Conservation (phyloP, 139 green algal species). For the Haematococcus lacustris region DNA sequence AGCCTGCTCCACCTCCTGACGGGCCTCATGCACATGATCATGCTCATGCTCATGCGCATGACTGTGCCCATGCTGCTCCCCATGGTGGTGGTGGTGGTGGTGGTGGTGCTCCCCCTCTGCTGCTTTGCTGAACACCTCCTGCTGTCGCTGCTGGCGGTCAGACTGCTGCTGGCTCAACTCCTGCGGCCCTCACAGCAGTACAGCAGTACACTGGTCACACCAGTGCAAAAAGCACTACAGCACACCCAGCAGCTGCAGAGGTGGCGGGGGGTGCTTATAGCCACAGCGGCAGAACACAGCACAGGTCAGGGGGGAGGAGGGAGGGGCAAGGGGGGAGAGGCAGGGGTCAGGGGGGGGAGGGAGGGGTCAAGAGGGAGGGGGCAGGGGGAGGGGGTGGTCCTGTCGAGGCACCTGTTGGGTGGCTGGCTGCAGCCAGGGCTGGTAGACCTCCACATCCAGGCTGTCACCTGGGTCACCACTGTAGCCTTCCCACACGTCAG, state of each 20-base stretch:
- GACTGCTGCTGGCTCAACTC: conserved; percentile 21
- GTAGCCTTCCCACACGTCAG: conserved; percentile 43
- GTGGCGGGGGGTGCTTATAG: not conserved
- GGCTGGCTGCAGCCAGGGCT: conserved; percentile 34
- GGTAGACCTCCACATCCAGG: conserved; percentile 39
- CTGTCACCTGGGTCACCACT: conserved; percentile 22
- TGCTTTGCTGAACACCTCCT: not conserved
- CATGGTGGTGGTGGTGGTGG: not conserved
- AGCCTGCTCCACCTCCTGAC: not conserved
- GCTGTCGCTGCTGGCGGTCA: not conserved
- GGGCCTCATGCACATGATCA: conserved; percentile 2
- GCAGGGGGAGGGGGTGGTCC: not conserved
- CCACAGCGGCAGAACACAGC: not conserved
- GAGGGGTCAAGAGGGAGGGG: too few relatives aligned
- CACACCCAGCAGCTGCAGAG: not conserved
- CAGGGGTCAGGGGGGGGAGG: not conserved
- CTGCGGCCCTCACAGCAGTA: conserved; percentile 1
- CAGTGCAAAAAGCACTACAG: too few relatives aligned
- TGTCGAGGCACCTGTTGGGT: conserved; percentile 1
- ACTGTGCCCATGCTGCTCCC: conserved; percentile 1
- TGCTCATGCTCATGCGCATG: conserved; percentile 3
- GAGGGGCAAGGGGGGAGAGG: not conserved
- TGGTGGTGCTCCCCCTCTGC: not conserved
- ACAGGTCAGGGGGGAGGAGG: not conserved
- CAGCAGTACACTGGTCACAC: not conserved